phyloP scores from a whole-genome alignment of 2,329 filamentous ascomycete species.

The Fusarium hainanense region DNA sequence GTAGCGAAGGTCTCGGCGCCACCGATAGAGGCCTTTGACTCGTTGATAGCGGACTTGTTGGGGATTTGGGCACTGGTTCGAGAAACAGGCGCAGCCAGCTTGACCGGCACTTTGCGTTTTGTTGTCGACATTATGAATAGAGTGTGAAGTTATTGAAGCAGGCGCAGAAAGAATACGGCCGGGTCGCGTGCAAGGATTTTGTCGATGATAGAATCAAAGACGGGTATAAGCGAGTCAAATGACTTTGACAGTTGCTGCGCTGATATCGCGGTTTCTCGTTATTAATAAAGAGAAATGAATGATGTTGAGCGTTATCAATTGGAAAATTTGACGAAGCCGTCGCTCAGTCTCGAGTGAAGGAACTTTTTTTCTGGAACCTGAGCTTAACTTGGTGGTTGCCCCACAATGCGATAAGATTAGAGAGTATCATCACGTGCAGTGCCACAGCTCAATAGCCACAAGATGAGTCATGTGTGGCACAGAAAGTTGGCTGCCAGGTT shows the following conservation, averaged over 20 bases:
- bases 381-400: constrained; percentile 29
- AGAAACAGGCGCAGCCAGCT: constrained; percentile 66
- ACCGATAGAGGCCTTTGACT: constrained; percentile 67
- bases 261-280: background rate
- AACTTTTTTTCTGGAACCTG: constrained; percentile 50
- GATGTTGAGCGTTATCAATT: constrained; percentile 42
- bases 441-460: background rate
- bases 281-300: constrained; percentile 15
- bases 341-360: constrained; percentile 41
- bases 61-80: constrained; percentile 64
- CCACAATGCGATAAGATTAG: constrained; percentile 38
- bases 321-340: constrained; percentile 51
- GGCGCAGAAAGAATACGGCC: constrained; percentile 8
- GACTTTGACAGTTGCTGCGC: background rate
- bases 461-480: constrained; percentile 29
- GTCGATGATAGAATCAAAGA: constrained; percentile 12
- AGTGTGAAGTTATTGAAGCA: constrained; percentile 17
- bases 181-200: constrained; percentile 34
- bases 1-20: constrained; percentile 54
- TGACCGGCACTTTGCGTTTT: constrained; percentile 69
- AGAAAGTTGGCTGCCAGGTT: constrained; percentile 13
- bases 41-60: constrained; percentile 65
- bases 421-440: constrained; percentile 33
- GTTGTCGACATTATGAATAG: constrained; percentile 64
- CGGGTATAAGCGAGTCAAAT: background rate